phyloP scores from a whole-genome alignment of 148 eudicot genomes.

The Rhododendron griersonianum region DNA sequence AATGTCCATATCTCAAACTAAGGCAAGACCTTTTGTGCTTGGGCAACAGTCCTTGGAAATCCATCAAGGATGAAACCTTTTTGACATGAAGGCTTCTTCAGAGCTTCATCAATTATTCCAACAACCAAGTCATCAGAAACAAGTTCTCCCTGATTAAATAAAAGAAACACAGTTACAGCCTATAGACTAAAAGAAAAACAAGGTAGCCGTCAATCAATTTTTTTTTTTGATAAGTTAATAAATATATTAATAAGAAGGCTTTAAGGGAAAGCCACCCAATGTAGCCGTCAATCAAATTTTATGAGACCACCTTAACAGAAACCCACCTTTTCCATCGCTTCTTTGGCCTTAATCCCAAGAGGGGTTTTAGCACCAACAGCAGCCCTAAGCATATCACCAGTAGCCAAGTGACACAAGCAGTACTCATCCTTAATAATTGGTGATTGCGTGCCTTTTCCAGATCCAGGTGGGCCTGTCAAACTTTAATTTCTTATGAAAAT shows the following conservation, averaged over 20 bases:
- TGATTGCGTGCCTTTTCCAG: conserved; percentile 98
- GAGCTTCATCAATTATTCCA: conserved; percentile 88
- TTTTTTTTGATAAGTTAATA: too few species aligned
- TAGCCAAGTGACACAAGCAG: conserved; percentile 96
- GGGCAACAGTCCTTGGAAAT: conserved; percentile 91
- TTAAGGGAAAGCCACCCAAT: too few species aligned
- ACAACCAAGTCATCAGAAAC: conserved; percentile 96
- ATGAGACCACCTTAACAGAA: not conserved
- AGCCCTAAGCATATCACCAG: conserved; percentile 99
- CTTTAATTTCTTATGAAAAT: not conserved
- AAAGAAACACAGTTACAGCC: not conserved
- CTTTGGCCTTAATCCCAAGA: conserved; percentile 89
- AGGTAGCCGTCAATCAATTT: not conserved
- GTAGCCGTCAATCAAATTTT: not conserved
- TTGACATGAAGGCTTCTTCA: conserved; percentile 87
- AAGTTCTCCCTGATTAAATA: conserved; percentile 67
- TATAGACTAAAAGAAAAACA: not conserved
- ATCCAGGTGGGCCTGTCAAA: conserved; percentile 87
- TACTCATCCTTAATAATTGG: conserved; percentile 92
- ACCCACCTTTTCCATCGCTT: conserved; percentile 85
- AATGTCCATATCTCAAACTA: not conserved
- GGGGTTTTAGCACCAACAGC: conserved; percentile 94
- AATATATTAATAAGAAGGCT: too few species aligned
- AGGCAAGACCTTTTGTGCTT: conserved; percentile 78
- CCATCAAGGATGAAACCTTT: conserved; percentile 98